Conservation (phyloP, 169 alveolate genomes). For the Plasmodium billcollinsi region DNA sequence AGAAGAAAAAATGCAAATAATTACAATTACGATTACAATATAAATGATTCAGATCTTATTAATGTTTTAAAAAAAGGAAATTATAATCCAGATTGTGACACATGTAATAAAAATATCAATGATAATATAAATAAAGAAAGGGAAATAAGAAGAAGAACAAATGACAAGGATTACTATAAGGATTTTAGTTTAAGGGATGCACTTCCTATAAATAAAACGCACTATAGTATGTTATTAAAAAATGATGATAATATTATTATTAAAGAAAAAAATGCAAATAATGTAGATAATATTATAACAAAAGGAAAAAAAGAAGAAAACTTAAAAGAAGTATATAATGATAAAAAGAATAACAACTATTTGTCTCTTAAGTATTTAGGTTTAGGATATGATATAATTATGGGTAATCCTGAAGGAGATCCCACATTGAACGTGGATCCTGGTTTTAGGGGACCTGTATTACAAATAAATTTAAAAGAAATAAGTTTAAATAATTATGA, state of each 20-base stretch:
- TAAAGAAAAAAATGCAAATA: background rate
- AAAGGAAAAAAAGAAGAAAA: background rate
- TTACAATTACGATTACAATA: background rate
- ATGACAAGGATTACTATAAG: background rate
- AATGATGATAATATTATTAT: background rate
- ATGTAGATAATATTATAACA: slow-evolving; percentile 3
- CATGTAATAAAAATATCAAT: background rate
- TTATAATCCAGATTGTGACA: slow-evolving; percentile 7
- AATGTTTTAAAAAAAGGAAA: background rate
- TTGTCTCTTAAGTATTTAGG: slow-evolving; percentile 85
- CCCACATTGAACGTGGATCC: slow-evolving; percentile 88
- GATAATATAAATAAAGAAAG: background rate
- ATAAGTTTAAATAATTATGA: slow-evolving; percentile 9
- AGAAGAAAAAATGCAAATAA: too few relatives aligned
- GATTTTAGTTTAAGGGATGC: slow-evolving; percentile 48
- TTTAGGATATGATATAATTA: slow-evolving; percentile 86
- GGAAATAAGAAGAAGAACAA: background rate
- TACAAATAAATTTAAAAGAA: slow-evolving; percentile 72
- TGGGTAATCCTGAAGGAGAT: slow-evolving; percentile 91
- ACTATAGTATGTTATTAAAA: too few relatives aligned
- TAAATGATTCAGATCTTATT: slow-evolving; percentile 18
- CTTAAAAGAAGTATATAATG: too few relatives aligned
- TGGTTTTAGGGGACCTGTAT: slow-evolving; percentile 88
- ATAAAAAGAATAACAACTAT: slow-evolving; percentile 7
- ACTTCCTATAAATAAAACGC: background rate